Conservation (phyloP, 2,329 filamentous ascomycete species). For the Hysterium pulicare region DNA sequence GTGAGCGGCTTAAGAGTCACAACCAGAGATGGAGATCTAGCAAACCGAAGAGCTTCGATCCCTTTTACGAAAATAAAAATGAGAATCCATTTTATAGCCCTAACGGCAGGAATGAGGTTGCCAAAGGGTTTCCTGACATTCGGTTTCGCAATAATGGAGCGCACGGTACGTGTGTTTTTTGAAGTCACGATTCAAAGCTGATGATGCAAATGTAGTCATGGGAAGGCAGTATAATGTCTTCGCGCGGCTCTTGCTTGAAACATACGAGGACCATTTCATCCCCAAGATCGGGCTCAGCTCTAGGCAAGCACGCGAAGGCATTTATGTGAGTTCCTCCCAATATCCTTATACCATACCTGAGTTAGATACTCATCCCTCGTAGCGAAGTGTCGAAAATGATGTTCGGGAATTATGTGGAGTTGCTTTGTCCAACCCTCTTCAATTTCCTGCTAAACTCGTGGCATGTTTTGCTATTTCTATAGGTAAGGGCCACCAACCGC, state of each 20-base stretch:
- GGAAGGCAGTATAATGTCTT: conserved; percentile 29
- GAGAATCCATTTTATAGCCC: no score
- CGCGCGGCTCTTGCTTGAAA: conserved; percentile 34
- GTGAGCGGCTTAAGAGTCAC: conserved; percentile 30
- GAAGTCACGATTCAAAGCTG: no score
- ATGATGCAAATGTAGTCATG: conserved; percentile 11
- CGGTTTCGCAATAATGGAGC: conserved; percentile 33
- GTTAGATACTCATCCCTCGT: no score
- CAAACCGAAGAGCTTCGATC: conserved; percentile 33
- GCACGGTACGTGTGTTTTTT: conserved; percentile 28
- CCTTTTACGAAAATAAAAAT: no score
- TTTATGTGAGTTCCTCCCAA: conserved; percentile 21
- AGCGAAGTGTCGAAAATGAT: conserved; percentile 29
- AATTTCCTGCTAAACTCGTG: conserved; percentile 34
- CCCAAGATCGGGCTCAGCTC: conserved; percentile 34
- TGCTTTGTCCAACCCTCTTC: conserved; percentile 30
- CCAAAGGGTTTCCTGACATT: conserved; percentile 37
- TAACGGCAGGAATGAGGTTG: no score
- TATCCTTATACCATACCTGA: conserved; percentile 1
- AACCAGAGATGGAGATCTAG: conserved; percentile 31
- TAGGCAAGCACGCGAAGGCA: conserved; percentile 26
- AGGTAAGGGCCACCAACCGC: conserved; percentile 20
- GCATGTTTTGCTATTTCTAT: conserved; percentile 36
- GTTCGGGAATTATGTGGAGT: conserved; percentile 35
- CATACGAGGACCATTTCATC: no score